Conservation (phyloP, 1,284 basidiomycete species). For the Cryptococcus deneoformans region DNA sequence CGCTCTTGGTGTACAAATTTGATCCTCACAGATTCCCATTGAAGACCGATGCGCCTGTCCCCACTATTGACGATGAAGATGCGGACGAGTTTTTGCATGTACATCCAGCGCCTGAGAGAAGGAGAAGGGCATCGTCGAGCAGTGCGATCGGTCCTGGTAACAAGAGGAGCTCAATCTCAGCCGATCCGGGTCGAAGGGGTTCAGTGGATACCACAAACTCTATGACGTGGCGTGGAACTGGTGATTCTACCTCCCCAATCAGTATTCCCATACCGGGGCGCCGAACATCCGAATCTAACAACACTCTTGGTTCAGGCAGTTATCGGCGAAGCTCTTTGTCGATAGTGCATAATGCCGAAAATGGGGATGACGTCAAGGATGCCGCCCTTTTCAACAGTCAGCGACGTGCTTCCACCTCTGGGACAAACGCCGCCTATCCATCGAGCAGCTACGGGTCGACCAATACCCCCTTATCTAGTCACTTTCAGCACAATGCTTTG, state of each 20-base stretch:
- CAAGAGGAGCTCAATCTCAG: constrained; percentile 10
- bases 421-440: neutral
- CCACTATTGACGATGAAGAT: constrained; percentile 38
- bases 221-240: constrained; percentile 4
- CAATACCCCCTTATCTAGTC: constrained; percentile 23
- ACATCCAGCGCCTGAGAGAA: constrained; percentile 40
- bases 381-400: constrained; percentile 32
- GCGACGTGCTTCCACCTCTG: constrained; percentile 7
- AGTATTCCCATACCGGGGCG: neutral
- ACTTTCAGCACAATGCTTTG: constrained; percentile 50
- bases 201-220: constrained; percentile 2
- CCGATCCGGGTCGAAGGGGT: constrained; percentile 7
- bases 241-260: neutral
- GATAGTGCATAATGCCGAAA: constrained; percentile 10
- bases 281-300: constrained; percentile 9
- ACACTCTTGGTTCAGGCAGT: neutral
- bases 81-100: constrained; percentile 48
- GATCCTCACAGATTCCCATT: constrained; percentile 52
- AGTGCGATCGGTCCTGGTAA: neutral
- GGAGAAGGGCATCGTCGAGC: constrained; percentile 34
- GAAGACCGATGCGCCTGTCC: constrained; percentile 32
- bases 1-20: constrained; percentile 77
- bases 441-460: constrained; percentile 6
- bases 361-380: constrained; percentile 31
- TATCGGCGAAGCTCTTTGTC: constrained; percentile 12